Evolutionary conservation across 768 basidiomycete species (phyloP), one percentile per base, ranked within the genome.

Genomic region (Hypholoma fasciculare): DNA sequence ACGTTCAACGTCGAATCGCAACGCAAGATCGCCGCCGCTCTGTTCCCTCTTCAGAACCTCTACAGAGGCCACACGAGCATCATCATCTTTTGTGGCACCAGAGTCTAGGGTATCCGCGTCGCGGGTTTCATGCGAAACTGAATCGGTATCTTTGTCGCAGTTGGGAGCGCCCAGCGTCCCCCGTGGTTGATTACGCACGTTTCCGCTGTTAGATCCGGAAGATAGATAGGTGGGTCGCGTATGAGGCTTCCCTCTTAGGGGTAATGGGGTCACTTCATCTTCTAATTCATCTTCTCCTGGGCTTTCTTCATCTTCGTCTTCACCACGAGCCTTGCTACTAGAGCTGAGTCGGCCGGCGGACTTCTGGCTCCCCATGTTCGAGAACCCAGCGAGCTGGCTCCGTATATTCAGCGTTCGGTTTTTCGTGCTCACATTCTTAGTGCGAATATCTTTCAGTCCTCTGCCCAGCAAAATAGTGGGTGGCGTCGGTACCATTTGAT

Each of bases 371-470:
- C 83, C 84, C 37, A 67, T 67, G 61, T 84, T 76, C 11, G 86
- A 79, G 72, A 86, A 90, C 11, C 71, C 78, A 44, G 72, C 77
- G 56, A 92, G 65, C 51, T 70, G 78, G 51, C 71, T 75, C 54
- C 81, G 76, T 52, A 90, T 65, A 14, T 52, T 49, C 40, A 50
- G 57, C 23, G 38, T 53, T 40, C 4, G 58, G 46, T 23, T 54
- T 59, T 30, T 40, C 9, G 48, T 23, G 17, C 44, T 23, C 23
- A 27, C 27, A 14, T 30, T 16, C 11, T 46, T 46, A 12, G 2
- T 9, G 30, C 30, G 30, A 6, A 34, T 9, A 34, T 34, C 30
- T 34, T 34, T 6, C 9, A 7, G 2, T 34, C 30, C 7, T 34
- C 30, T 34, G 30, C 7, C 7, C 30, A 34, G 30, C 30, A 5